Conservation (phyloP, 257 asterid genomes). For the Coffea eugenioides region DNA sequence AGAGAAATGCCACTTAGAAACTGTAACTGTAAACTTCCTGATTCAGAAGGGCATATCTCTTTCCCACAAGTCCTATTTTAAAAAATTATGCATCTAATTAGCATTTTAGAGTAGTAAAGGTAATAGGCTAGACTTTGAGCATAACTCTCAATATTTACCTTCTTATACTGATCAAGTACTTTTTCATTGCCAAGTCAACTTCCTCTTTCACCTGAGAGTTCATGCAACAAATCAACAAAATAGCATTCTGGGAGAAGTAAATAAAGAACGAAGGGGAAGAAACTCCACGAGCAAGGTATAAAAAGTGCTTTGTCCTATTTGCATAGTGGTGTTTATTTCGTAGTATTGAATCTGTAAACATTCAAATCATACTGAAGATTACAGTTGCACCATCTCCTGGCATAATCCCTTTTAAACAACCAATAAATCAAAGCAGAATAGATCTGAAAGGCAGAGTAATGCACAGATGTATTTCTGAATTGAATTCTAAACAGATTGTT, state of each 20-base stretch:
- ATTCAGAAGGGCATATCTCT: slow-evolving; percentile 52
- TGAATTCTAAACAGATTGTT: neutral
- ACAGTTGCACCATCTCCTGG: neutral
- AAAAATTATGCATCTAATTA: slow-evolving; percentile 4
- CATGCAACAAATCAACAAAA: slow-evolving; percentile 24
- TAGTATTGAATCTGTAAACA: neutral
- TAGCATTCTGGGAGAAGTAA: neutral
- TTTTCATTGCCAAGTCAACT: slow-evolving; percentile 80
- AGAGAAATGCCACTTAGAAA: slow-evolving; percentile 57
- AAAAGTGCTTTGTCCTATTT: neutral
- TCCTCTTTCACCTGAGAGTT: slow-evolving; percentile 82
- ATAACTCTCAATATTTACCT: slow-evolving; percentile 38
- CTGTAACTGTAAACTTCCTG: slow-evolving; percentile 54
- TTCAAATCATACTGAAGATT: neutral
- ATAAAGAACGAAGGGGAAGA: neutral
- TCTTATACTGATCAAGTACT: slow-evolving; percentile 51
- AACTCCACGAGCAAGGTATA: neutral
- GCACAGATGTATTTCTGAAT: neutral
- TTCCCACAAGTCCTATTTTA: slow-evolving; percentile 54
- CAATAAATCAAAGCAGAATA: neutral
- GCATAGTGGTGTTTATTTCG: neutral
- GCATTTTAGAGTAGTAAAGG: neutral
- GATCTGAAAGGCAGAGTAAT: neutral
- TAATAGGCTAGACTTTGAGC: neutral
- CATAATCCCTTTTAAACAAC: neutral